Base-by-base conservation (phyloP, 176 grass and related monocot species). In the Bothriochloa decipiens region DNA sequence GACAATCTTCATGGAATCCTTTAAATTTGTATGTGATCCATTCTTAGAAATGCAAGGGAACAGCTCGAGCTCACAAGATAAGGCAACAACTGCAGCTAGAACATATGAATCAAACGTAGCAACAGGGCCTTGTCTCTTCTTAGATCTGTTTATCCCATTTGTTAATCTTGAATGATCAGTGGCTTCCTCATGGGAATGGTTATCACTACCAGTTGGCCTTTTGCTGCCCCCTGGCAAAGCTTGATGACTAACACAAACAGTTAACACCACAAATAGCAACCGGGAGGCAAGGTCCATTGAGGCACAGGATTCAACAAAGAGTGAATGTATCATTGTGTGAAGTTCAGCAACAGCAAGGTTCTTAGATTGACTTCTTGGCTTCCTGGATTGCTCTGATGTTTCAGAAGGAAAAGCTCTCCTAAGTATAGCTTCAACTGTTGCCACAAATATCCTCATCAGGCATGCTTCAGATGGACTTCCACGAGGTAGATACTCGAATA, bases 371-470 rank as follows among this genome's bases (percentile, higher is more conserved):
- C 81, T 79, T 88, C 84, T 98, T 80, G 87, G 85, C 77, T 90
- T 96, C 80, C 81, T 96, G 28, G 86, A 89, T 32, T 79, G 76
- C 75, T 91, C 91, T 22, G 70, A 53, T 40, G 75, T 85, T 78
- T 99, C 93, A 3, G 82, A 36, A 49, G 96, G 93, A 86, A 99
- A 99, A 68, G 96, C 94, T 79, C 96, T 95, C 70, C 90, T 90
- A 22, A 99, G 93, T 87, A 99, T 92, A 84, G 96, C 93, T 93
- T 99, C 96, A 62, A 99, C 96, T 9, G 96, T 96, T 43, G 96
- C 96, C 81, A 99, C 96, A 90, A 99, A 99, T 68, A 99, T 99
- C 83, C 96, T 99, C 91, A 99, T 92, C 64, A 98, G 89, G 70
- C 93, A 98, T 55, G 96, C 96, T 92, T 98, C 96, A 72, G 96